Evolutionary conservation across 768 basidiomycete genomes (phyloP).

Genomic region (Cystofilobasidium macerans): DNA sequence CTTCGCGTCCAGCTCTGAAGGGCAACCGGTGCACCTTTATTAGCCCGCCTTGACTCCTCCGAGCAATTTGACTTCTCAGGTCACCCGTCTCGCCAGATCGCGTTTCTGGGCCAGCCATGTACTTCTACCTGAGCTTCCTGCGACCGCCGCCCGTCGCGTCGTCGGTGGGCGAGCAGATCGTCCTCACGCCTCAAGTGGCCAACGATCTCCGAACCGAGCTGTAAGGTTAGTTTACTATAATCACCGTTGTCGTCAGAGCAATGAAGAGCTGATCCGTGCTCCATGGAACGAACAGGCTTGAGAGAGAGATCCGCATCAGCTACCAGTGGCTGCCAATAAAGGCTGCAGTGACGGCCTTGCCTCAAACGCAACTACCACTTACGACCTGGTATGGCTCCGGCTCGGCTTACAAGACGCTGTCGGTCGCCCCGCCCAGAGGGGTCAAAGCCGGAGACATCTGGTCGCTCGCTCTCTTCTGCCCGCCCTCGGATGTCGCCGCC

Average conservation of each 20-base stretch:
- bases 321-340: slow-evolving; percentile 17
- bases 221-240: slow-evolving; percentile 28
- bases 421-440: slow-evolving; percentile 53
- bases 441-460: slow-evolving; percentile 51
- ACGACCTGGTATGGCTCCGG: slow-evolving; percentile 28
- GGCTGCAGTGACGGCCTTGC: not conserved
- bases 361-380: not conserved
- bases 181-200: slow-evolving; percentile 74
- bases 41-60: no score
- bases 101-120: no score
- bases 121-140: slow-evolving; percentile 79
- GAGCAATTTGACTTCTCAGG: no score
- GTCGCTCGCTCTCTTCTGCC: slow-evolving; percentile 49
- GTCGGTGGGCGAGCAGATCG: slow-evolving; percentile 36
- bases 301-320: slow-evolving; percentile 35
- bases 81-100: no score
- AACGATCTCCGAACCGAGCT: slow-evolving; percentile 80
- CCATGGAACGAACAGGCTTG: slow-evolving; percentile 73
- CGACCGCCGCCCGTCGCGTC: slow-evolving; percentile 61
- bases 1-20: no score
- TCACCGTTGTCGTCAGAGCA: no score
- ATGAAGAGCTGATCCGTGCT: no score
- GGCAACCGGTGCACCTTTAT: no score
- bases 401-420: slow-evolving; percentile 64
- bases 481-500: no score